Conservation (phyloP, 352 stramenopile species). For the Phytophthora aleatoria region DNA sequence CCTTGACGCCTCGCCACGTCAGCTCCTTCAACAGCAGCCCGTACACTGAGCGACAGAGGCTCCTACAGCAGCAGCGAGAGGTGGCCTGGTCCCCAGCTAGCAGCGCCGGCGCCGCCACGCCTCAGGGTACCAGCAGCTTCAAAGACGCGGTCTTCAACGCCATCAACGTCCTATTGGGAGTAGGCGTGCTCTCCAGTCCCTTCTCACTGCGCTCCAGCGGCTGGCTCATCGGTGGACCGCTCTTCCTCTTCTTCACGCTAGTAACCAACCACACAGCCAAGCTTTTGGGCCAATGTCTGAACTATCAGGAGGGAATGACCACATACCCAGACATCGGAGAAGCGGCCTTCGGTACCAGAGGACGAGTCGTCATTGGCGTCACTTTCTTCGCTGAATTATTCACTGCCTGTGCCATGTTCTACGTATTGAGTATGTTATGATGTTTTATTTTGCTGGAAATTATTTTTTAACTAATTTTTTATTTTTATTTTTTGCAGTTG, state of each 20-base stretch:
- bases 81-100: constrained; percentile 29
- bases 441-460: neutral
- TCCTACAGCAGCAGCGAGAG: constrained; percentile 39
- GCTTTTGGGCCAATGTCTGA: constrained; percentile 78
- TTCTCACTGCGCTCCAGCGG: constrained; percentile 84
- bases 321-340: constrained; percentile 88
- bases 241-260: constrained; percentile 87
- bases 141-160: constrained; percentile 82
- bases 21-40: constrained; percentile 39
- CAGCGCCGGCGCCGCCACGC: constrained; percentile 10
- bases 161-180: constrained; percentile 87
- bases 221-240: constrained; percentile 64
- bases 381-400: constrained; percentile 88
- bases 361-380: constrained; percentile 72
- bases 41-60: constrained; percentile 49
- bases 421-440: constrained; percentile 66
- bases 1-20: constrained; percentile 23
- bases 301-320: constrained; percentile 83
- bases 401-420: constrained; percentile 79
- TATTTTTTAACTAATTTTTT: constrained; percentile 1
- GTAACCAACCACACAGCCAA: constrained; percentile 89
- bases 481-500: constrained; percentile 43
- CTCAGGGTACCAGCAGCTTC: constrained; percentile 67
- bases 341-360: constrained; percentile 73
- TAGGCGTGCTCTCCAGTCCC: constrained; percentile 83